Evolutionary conservation across 805 yeast species (phyloP), one percentile per base, ranked within the genome.

Genomic region (Saccharomycopsis schoenii): DNA sequence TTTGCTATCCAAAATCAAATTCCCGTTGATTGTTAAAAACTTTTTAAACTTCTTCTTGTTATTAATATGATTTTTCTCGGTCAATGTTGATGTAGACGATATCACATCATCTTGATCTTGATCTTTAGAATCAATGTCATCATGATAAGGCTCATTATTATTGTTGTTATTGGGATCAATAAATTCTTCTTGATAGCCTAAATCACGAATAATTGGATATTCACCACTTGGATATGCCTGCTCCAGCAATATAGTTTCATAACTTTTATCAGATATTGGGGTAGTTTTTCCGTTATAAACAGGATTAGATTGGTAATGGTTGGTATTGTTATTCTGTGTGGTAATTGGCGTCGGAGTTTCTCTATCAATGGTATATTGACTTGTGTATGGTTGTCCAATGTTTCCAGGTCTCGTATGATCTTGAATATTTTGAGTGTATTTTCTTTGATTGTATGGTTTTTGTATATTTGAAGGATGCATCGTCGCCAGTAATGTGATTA

Each of bases 1-100:
- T 11, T 96, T 96, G 69, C 96, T 90, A 72, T 90, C 97, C 62
- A 90, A 79, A 40, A 90, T 89, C 69, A 90, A 80, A 69, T 90
- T 90, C 60, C 96, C 97, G 64, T 82, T 79, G 70, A 29, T 37
- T 4, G 64, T 62, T 21, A 60, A 14, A 47, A 57, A 57, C 37
- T 56, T 60, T 17, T 58, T 58, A 15, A 54, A 51, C 41, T 39
- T 52, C 24, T 41, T 25, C 15, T 56, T 29, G 34, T 29, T 39
- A 17, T 39, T 56, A 4, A 17, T 19, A 10, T 56, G 52, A 24
- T 47, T 15, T 12, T 56, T 56, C 24, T 56, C 58, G 4, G 51
- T 41, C 15, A 56, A 15, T 1, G 43, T 39, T 25, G 58, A 47
- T 12, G 24, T 47, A 12, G 52, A 47, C 4, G 52, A 47, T 9